phyloP scores from a whole-genome alignment of 1,284 basidiomycete species.

The Retiboletus flavoniger region DNA sequence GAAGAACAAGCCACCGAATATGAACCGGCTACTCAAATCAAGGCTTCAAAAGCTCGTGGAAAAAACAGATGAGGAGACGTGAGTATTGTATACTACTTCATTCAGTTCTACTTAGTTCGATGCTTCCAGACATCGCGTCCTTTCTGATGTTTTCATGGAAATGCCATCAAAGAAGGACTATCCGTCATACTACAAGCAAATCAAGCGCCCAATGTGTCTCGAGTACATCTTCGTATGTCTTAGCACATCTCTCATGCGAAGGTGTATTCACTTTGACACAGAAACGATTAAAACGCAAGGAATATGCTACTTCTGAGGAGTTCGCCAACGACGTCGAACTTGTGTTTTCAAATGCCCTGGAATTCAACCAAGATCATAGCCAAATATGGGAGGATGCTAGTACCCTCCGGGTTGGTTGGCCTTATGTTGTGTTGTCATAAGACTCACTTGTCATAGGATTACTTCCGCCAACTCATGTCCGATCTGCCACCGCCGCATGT shows the following conservation, averaged over 20 bases:
- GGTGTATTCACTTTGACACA: slow-evolving; percentile 31
- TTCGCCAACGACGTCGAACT: slow-evolving; percentile 87
- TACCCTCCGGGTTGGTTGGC: slow-evolving; percentile 53
- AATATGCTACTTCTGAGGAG: slow-evolving; percentile 62
- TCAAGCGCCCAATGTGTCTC: slow-evolving; percentile 80
- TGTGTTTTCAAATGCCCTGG: slow-evolving; percentile 88
- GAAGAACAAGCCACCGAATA: slow-evolving; percentile 60
- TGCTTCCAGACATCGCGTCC: slow-evolving; percentile 56
- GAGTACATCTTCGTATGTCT: slow-evolving; percentile 73
- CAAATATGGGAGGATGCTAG: slow-evolving; percentile 74
- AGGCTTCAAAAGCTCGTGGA: slow-evolving; percentile 68
- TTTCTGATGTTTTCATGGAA: slow-evolving; percentile 80
- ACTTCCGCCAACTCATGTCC: slow-evolving; percentile 70
- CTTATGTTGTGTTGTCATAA: slow-evolving; percentile 1
- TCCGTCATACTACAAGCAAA: slow-evolving; percentile 83
- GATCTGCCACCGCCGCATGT: slow-evolving; percentile 66
- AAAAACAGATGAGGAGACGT: slow-evolving; percentile 63
- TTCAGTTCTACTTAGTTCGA: slow-evolving; percentile 3
- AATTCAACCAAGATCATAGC: slow-evolving; percentile 77
- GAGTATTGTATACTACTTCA: slow-evolving; percentile 10
- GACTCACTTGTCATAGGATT: slow-evolving; percentile 45
- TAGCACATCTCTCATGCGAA: not conserved
- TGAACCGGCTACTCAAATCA: slow-evolving; percentile 60
- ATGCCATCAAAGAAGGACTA: slow-evolving; percentile 79
- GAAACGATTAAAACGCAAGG: slow-evolving; percentile 77